phyloP scores from a whole-genome alignment of 73 alveolate genomes.

The Tetrahymena borealis region DNA sequence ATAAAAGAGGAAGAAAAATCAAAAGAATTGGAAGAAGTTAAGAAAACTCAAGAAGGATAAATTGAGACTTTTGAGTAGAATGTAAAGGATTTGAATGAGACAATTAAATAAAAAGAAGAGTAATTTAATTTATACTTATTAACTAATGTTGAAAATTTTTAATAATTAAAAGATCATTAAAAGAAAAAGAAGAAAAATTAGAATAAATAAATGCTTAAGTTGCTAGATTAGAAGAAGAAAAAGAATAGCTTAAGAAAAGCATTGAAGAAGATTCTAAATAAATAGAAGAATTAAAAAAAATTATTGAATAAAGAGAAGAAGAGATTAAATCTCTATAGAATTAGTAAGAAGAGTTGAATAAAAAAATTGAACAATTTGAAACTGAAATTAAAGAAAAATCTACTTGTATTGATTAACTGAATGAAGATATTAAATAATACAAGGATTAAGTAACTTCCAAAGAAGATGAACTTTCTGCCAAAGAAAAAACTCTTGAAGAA shows the following conservation, averaged over 20 bases:
- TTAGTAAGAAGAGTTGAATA: not conserved
- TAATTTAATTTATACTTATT: not conserved
- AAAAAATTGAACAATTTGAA: not conserved
- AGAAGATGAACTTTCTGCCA: not conserved
- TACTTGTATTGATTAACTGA: not conserved
- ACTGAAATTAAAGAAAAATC: not conserved
- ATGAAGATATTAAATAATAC: not conserved
- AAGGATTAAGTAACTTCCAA: not conserved
- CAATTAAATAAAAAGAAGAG: not conserved
- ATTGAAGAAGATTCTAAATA: not conserved
- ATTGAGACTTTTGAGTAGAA: not conserved
- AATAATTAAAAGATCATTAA: not conserved
- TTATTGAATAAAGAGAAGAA: not conserved
- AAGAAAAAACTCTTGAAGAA: not conserved
- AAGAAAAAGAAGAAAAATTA: not conserved
- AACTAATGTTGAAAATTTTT: not conserved
- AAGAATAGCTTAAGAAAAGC: not conserved
- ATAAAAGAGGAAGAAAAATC: not conserved
- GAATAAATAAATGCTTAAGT: not conserved
- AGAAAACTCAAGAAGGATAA: not conserved
- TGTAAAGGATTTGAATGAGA: not conserved
- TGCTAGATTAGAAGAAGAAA: not conserved
- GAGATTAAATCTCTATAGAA: not conserved
- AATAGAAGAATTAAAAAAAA: not conserved
- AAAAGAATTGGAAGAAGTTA: not conserved